phyloP scores from a whole-genome alignment of 345 rosid species.

The Barbarea vulgaris region DNA sequence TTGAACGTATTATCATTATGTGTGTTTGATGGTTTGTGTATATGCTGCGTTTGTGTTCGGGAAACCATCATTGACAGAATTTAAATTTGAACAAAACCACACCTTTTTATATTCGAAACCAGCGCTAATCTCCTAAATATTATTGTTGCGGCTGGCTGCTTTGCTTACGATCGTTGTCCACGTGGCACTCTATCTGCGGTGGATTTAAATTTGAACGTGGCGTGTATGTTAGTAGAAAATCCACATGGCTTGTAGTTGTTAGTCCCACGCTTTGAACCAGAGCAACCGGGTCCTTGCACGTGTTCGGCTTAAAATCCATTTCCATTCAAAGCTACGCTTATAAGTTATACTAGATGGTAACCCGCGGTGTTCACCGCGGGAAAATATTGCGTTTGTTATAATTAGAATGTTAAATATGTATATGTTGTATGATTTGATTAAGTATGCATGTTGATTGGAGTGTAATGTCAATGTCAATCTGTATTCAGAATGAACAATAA shows the following conservation, averaged over 20 bases:
- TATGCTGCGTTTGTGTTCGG: neutral
- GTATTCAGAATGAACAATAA: too few species aligned
- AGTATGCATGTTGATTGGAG: too few species aligned
- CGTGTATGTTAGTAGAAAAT: constrained; percentile 20
- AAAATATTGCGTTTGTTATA: too few species aligned
- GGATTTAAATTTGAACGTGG: neutral
- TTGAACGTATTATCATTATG: neutral
- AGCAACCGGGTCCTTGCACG: constrained; percentile 38
- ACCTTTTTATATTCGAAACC: neutral
- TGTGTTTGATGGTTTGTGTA: neutral
- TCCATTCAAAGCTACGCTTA: neutral
- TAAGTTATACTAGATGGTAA: too few species aligned
- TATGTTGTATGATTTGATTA: too few species aligned
- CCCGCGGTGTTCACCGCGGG: too few species aligned
- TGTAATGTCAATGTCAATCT: too few species aligned
- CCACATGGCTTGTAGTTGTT: constrained; percentile 29
- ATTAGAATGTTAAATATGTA: too few species aligned
- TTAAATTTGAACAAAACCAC: neutral
- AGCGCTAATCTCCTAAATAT: neutral
- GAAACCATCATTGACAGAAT: neutral
- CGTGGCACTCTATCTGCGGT: constrained; percentile 3
- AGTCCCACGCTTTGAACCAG: constrained; percentile 28
- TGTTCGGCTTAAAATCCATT: constrained; percentile 19
- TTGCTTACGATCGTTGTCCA: neutral
- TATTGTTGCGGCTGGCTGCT: neutral